These are phyloP conservation scores for Aspergillus haitiensis DNA, from an alignment of 495 filamentous ascomycete species.

Conservation along the genomic window DNA sequence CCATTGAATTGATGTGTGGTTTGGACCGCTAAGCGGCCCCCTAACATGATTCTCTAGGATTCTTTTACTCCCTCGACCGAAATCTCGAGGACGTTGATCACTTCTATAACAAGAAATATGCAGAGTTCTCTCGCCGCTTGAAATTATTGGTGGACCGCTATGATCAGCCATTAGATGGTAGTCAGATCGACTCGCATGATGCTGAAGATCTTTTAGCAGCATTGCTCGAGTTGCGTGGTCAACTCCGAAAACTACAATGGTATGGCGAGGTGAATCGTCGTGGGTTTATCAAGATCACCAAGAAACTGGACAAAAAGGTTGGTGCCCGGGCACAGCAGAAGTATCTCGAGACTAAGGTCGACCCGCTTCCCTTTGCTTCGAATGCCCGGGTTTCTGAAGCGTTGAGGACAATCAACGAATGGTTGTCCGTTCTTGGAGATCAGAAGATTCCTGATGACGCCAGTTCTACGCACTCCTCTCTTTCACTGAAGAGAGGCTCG, in stretches of 20 bases:
- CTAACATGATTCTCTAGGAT: slow-evolving; percentile 58
- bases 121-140: slow-evolving; percentile 75
- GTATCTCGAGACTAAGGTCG: slow-evolving; percentile 85
- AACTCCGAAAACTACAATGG: slow-evolving; percentile 90
- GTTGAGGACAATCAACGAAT: slow-evolving; percentile 81
- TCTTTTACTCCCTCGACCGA: slow-evolving; percentile 91
- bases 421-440: slow-evolving; percentile 80
- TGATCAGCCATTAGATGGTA: slow-evolving; percentile 55
- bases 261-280: slow-evolving; percentile 95
- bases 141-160: slow-evolving; percentile 85
- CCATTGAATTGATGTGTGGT: slow-evolving; percentile 16
- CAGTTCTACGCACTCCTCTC: slow-evolving; percentile 66
- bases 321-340: slow-evolving; percentile 69
- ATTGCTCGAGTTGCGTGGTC: slow-evolving; percentile 80
- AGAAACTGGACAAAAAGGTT: slow-evolving; percentile 94
- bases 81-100: slow-evolving; percentile 93
- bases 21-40: slow-evolving; percentile 18
- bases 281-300: slow-evolving; percentile 96
- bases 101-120: slow-evolving; percentile 94
- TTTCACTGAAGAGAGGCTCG: slow-evolving; percentile 68
- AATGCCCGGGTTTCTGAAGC: slow-evolving; percentile 64
- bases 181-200: slow-evolving; percentile 69
- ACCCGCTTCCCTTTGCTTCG: slow-evolving; percentile 78
- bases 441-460: slow-evolving; percentile 68
- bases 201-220: slow-evolving; percentile 85